Evolutionary conservation across 257 asterid genomes (phyloP).

Genomic region (Nicotiana noctiflora): DNA sequence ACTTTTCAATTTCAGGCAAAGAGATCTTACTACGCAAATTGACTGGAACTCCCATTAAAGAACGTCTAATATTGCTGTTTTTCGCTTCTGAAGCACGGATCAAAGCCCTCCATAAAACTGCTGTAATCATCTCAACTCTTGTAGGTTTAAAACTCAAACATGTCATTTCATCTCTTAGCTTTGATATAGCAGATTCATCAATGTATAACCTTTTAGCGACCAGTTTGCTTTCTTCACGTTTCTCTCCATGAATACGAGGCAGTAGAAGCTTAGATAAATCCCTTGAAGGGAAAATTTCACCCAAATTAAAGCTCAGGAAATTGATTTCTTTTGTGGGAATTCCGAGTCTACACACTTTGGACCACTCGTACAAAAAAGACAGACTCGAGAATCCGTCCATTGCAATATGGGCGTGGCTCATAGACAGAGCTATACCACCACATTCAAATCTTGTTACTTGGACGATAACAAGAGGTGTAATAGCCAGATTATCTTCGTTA

Average conservation of each 20-base stretch:
- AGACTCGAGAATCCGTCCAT: background rate
- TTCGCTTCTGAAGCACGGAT: background rate
- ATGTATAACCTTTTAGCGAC: background rate
- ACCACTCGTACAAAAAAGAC: slow-evolving; percentile 8
- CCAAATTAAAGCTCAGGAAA: background rate
- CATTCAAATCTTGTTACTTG: slow-evolving; percentile 8
- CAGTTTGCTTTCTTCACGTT: background rate
- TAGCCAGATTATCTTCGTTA: background rate
- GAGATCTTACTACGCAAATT: background rate
- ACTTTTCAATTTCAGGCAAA: background rate
- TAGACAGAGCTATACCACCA: slow-evolving; percentile 10
- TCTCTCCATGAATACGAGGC: too few species aligned
- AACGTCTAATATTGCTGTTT: background rate
- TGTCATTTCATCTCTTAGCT: background rate
- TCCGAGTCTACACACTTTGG: background rate
- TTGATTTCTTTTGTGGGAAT: background rate
- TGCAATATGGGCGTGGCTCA: background rate
- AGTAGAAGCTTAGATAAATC: background rate
- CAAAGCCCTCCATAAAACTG: background rate
- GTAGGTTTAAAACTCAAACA: background rate
- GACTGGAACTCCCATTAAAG: background rate
- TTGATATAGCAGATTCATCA: background rate
- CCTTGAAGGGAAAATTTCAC: background rate
- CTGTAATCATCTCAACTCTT: background rate
- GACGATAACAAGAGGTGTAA: background rate